phyloP scores from a whole-genome alignment of 1,139 yeast genomes.

The Blastobotrys petasosporus region DNA sequence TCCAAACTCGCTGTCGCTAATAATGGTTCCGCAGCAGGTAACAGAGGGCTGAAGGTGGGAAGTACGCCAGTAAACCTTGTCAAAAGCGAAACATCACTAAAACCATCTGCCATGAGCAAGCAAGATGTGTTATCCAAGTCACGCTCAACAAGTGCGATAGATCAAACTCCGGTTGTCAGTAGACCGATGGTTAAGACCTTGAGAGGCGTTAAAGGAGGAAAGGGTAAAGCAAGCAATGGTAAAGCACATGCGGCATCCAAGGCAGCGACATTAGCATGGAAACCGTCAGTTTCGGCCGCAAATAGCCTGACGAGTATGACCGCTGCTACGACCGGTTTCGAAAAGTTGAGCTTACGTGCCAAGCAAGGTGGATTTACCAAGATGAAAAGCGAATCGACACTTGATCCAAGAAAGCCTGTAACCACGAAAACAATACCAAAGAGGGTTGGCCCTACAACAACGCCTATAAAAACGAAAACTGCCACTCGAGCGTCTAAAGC shows the following conservation, averaged over 20 bases:
- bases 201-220: constrained; percentile 21
- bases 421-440: not conserved
- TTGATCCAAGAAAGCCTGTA: constrained; percentile 2
- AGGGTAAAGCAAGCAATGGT: constrained; percentile 14
- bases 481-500: constrained; percentile 1
- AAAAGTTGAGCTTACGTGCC: constrained; percentile 16
- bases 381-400: constrained; percentile 6
- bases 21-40: not conserved
- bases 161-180: too few relatives aligned
- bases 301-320: not conserved
- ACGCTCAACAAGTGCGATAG: too few relatives aligned
- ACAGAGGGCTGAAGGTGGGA: too few relatives aligned
- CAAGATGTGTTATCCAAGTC: not conserved
- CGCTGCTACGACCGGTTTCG: constrained; percentile 13
- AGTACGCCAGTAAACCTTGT: too few relatives aligned
- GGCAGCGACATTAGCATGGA: constrained; percentile 28
- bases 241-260: constrained; percentile 20
- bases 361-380: constrained; percentile 16
- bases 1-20: not conserved
- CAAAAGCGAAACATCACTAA: too few relatives aligned
- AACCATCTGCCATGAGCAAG: not conserved
- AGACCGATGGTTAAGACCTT: constrained; percentile 22
- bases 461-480: not conserved
- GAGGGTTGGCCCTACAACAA: not conserved
- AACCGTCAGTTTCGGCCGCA: not conserved